Base-by-base conservation (phyloP, 306 rosid species). In the Spatholobus suberectus region DNA sequence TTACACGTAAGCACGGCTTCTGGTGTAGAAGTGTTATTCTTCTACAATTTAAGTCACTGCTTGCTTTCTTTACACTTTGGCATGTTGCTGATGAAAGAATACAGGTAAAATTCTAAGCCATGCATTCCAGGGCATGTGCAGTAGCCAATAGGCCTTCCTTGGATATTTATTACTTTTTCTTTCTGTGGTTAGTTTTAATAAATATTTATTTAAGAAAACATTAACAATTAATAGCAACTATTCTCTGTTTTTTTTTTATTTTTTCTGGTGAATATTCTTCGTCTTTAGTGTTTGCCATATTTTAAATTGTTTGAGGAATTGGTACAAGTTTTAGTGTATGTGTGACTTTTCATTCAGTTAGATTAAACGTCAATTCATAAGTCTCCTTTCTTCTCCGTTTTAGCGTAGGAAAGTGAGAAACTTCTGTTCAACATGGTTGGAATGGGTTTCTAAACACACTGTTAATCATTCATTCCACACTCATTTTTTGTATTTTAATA, bases 231-330 rank as follows among this genome's bases (percentile, higher is more conserved):
- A 17, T 69, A 44, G 35, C 8, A 58, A 76, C 43, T 32, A 37
- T 11, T 69, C 20, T 44, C 58, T 65, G 43, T 4, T 51, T n/a
- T 51, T 51, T n/a, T n/a, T n/a, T n/a, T n/a, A n/a, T 51, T 18
- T 18, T 51, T 51, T 51, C 15, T 4, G 0, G 15, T 47, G 18
- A 47, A 47, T 47, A 15, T 47, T 44, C 12, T 55, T 14, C 9
- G 29, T 29, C 41, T 29, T 14, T 17, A 83, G 49, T 21, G 65
- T 68, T 76, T 79, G 35, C 9, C 32, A 40, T 54, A 6, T 23
- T 79, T 13, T 32, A 66, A 52, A 41, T 29, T 8, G 58, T n/a
- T 43, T 51, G 49, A 81, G 27, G 41, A 73, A 54, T 62, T 34
- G 21, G 32, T 65, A 24, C 37, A 24, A 4, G 9, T 23, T 37